Evolutionary conservation across 2,329 filamentous ascomycete genomes (phyloP).

Genomic region (Ambrosiella cleistominuta): DNA sequence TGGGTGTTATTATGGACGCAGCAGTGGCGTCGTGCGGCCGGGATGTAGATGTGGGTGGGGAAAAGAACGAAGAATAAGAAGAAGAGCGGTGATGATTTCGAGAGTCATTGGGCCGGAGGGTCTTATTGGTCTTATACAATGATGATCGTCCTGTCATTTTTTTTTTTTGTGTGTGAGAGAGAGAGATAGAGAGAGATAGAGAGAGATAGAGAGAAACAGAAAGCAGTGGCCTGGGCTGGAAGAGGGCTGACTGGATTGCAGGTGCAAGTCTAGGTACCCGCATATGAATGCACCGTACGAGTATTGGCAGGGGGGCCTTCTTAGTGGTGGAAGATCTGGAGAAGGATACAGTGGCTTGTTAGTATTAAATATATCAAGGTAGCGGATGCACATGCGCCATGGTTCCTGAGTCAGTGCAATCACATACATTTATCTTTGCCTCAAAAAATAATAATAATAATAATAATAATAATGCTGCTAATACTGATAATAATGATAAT

Average conservation of each 20-base stretch:
- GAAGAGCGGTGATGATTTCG: slow-evolving; percentile 16
- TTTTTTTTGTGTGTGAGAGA: not conserved
- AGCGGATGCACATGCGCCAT: not conserved
- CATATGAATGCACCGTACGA: too few species aligned
- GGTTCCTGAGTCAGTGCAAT: not conserved
- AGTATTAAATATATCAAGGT: not conserved
- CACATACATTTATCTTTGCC: not conserved
- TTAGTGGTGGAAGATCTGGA: not conserved
- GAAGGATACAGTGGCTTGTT: not conserved
- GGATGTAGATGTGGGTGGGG: slow-evolving; percentile 59
- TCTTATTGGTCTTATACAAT: slow-evolving; percentile 21
- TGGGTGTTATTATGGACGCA: slow-evolving; percentile 31
- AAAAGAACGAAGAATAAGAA: slow-evolving; percentile 29
- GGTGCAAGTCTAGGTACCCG: too few species aligned
- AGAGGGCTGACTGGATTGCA: too few species aligned
- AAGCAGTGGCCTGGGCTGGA: not conserved
- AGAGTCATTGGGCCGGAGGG: slow-evolving; percentile 17
- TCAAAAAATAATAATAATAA: too few species aligned
- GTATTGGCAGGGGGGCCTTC: not conserved
- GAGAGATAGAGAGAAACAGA: not conserved
- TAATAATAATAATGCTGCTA: too few species aligned
- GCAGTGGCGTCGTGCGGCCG: slow-evolving; percentile 41
- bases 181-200: not conserved
- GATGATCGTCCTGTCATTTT: slow-evolving; percentile 36
- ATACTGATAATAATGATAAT: too few species aligned